These are phyloP conservation scores for Phytopythium litorale DNA, from an alignment of 352 stramenopile species.

Conservation along the genomic window DNA sequence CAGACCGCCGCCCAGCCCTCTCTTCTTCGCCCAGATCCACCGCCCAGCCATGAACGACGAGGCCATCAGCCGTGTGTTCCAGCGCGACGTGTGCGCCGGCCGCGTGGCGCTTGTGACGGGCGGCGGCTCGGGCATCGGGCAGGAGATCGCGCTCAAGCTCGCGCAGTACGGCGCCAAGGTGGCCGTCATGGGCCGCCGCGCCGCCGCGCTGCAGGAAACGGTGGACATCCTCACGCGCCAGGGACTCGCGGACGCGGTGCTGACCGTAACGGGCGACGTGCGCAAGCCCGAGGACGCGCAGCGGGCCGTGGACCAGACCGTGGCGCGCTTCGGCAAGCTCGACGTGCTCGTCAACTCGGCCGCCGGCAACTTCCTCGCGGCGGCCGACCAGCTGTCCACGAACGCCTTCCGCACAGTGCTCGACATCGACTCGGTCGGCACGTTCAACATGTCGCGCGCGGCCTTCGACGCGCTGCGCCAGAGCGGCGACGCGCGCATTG, in stretches of 20 bases:
- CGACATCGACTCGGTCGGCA: slow-evolving; percentile 95
- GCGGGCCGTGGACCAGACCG: slow-evolving; percentile 67
- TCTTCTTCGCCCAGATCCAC: not conserved
- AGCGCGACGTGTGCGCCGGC: slow-evolving; percentile 40
- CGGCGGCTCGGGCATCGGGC: slow-evolving; percentile 93
- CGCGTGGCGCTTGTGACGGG: slow-evolving; percentile 92
- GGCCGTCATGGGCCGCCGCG: slow-evolving; percentile 92
- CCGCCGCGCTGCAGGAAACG: slow-evolving; percentile 87
- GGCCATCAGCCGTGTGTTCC: slow-evolving; percentile 51
- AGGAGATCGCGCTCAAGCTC: slow-evolving; percentile 91
- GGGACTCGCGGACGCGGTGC: slow-evolving; percentile 30
- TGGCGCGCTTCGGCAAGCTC: slow-evolving; percentile 81
- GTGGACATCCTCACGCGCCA: slow-evolving; percentile 44
- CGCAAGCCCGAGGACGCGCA: slow-evolving; percentile 77
- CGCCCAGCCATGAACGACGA: slow-evolving; percentile 40
- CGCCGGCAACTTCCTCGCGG: slow-evolving; percentile 92
- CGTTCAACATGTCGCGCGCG: slow-evolving; percentile 95
- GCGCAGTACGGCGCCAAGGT: slow-evolving; percentile 90
- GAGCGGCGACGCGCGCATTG: slow-evolving; percentile 74
- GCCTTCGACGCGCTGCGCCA: slow-evolving; percentile 81
- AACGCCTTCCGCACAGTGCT: slow-evolving; percentile 96
- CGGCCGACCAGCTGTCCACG: slow-evolving; percentile 83
- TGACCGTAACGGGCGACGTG: slow-evolving; percentile 77
- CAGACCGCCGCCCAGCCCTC: not conserved
- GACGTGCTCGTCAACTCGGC: slow-evolving; percentile 94